Percentiles rank a stretch among this genome's conserved stretches.
Conservation (phyloP, 441 rosid species). For the Melastoma candidum region DNA sequence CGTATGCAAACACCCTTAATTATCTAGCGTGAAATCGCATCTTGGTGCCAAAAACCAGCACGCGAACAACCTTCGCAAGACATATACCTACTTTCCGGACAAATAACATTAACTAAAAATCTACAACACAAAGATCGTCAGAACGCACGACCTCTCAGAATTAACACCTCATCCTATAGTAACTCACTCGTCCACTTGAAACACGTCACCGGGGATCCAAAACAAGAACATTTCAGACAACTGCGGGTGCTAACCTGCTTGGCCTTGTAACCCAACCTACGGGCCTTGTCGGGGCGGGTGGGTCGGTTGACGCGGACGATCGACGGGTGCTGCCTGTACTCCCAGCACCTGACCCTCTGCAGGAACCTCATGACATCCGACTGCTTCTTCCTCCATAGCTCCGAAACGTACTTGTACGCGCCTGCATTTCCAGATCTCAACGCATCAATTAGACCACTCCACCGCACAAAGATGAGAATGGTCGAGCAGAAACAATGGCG, state of each 20-base stretch:
- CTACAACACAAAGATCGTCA: too few relatives aligned
- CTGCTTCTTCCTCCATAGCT: conserved; percentile 23
- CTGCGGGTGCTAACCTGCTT: conserved; percentile 10
- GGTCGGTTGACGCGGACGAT: conserved; percentile 19
- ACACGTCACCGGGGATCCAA: neutral
- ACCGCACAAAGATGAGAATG: too few relatives aligned
- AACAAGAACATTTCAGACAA: neutral
- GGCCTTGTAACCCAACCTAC: conserved; percentile 20
- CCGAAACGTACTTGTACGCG: conserved; percentile 20
- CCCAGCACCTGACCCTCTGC: conserved; percentile 25
- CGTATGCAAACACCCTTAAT: neutral
- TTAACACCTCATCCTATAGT: too few relatives aligned
- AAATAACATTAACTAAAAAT: too few relatives aligned
- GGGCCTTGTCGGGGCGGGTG: conserved; percentile 23
- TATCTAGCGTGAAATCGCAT: neutral
- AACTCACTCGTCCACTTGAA: too few relatives aligned
- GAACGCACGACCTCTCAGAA: too few relatives aligned
- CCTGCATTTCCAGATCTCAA: conserved; percentile 3
- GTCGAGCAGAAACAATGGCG: too few relatives aligned
- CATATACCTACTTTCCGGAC: neutral
- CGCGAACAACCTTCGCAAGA: neutral
- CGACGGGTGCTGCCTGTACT: conserved; percentile 18
- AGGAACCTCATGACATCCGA: conserved; percentile 22
- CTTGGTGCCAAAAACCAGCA: conserved; percentile 11
- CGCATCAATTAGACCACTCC: too few relatives aligned